A percentile compares a stretch with the other conserved stretches of the same genome.
These are phyloP conservation scores for Penicillium turbatum DNA, from an alignment of 495 filamentous ascomycete genomes.

Conservation along the genomic window DNA sequence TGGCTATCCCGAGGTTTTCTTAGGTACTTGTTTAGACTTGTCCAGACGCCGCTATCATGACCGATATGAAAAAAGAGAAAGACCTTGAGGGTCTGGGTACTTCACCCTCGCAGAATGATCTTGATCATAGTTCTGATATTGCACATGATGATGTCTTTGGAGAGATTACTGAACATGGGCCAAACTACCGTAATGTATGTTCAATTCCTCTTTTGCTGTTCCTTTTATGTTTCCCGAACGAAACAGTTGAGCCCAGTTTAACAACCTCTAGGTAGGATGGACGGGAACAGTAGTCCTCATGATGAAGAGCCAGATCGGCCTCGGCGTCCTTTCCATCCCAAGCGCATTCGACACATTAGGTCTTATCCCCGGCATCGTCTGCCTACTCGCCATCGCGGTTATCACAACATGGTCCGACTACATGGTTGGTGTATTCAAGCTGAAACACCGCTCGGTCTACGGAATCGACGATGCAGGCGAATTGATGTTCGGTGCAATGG, in stretches of 20 bases:
- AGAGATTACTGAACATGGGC: slow-evolving; percentile 1
- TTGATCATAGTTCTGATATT: neutral
- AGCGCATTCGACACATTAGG: slow-evolving; percentile 56
- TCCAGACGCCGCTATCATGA: neutral
- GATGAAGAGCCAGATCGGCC: slow-evolving; percentile 51
- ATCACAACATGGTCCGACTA: slow-evolving; percentile 73
- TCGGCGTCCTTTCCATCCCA: slow-evolving; percentile 60
- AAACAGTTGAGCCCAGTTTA: neutral
- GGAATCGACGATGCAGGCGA: slow-evolving; percentile 65
- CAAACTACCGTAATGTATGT: slow-evolving; percentile 8
- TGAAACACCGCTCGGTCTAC: slow-evolving; percentile 59
- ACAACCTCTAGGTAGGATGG: slow-evolving; percentile 29
- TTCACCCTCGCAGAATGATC: neutral
- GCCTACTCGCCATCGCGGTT: slow-evolving; percentile 51
- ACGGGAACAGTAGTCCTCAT: slow-evolving; percentile 32
- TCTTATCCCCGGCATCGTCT: slow-evolving; percentile 50
- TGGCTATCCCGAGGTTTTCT: neutral
- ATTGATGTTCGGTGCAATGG: slow-evolving; percentile 58
- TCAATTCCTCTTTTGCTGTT: neutral
- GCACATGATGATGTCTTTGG: slow-evolving; percentile 10
- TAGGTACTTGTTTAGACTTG: neutral
- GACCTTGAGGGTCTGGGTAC: slow-evolving; percentile 2
- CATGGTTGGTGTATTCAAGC: slow-evolving; percentile 66
- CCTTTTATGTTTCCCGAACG: neutral
- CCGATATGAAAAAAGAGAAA: slow-evolving; percentile 5